A percentile compares a stretch with the other conserved stretches of the same genome.
Evolutionary conservation across 164 flowering plant genomes (phyloP).

Genomic region (Amborella trichopoda): DNA sequence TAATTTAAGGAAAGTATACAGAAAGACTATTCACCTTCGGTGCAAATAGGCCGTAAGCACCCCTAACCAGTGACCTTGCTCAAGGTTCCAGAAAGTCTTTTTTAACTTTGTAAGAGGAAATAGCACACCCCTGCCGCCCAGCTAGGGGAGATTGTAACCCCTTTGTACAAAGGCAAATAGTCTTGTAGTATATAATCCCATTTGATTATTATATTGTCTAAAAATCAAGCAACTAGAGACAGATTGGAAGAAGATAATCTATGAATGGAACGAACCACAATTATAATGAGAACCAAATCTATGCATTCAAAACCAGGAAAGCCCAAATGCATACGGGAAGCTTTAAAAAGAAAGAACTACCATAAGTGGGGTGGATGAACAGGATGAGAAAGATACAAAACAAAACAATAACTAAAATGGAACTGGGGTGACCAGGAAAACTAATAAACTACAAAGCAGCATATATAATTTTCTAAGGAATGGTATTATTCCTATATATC

Average conservation of each 20-base stretch:
- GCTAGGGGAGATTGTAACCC: no score
- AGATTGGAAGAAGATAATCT: no score
- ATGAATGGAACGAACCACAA: no score
- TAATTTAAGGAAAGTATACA: neutral
- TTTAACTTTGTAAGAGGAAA: neutral
- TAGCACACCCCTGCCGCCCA: neutral
- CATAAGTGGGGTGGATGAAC: neutral
- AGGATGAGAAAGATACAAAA: constrained; percentile 4
- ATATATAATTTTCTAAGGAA: constrained; percentile 1
- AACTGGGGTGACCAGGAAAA: constrained; percentile 1
- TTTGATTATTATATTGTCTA: no score
- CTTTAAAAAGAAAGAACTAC: neutral
- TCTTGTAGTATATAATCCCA: no score
- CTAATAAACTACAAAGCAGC: constrained; percentile 1
- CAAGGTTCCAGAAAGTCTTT: neutral
- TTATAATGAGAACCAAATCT: no score
- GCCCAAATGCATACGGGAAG: no score
- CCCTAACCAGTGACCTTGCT: neutral
- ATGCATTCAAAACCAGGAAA: no score
- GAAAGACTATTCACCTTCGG: neutral
- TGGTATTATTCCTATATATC: constrained; percentile 4
- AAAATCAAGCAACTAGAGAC: no score
- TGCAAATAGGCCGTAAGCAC: neutral
- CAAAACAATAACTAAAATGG: neutral
- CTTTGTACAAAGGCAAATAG: no score